Base-by-base conservation (phyloP, 495 filamentous ascomycete species). In the Annulohypoxylon stygium region DNA sequence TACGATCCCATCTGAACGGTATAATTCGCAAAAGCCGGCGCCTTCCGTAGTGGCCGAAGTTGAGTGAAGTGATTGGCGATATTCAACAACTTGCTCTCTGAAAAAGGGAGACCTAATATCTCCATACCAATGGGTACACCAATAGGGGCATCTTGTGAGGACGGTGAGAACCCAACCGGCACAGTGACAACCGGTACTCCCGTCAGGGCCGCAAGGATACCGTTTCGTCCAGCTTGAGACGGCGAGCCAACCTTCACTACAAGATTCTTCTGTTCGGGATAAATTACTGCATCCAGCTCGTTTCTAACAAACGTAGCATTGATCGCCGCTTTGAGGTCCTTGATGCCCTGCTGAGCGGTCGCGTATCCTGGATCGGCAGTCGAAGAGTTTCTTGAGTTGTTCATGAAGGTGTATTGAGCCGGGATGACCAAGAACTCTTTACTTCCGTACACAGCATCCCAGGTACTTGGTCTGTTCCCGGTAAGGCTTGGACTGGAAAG, bases 81-180 rank as follows among this genome's bases (percentile, higher is more conserved):
- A 37, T 85, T 81, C 16, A 92, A 76, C 66, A 92, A 60, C 48
- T 78, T 79, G 10, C 80, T 81, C 69, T 92, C 90, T 8, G 57
- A 77, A 80, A 85, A 88, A 2, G 81, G 81, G 68, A 76, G 71
- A 0, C 90, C 89, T 67, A 92, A 77, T 60, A 92, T 85, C 80
- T 92, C 90, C 81, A 91, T 83, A 2, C 90, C 90, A 50, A 92
- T 82, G 0, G 90, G 90, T 2, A 91, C 80, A 12, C 90, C 90
- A 6, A 79, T 53, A 0, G 82, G 83, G 16, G 90, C 88, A 34
- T 85, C 79, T 1, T 69, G 63, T 3, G 79, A 84, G 1, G 80
- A 62, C 0, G 83, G 69, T 0, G 84, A 87, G 34, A 81, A 82
- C 0, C 81, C 81, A 4, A 76, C 78, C 4, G 90, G 90, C 8